Base-by-base conservation (phyloP, 768 basidiomycete genomes). In the Fibroporia radiculosa region DNA sequence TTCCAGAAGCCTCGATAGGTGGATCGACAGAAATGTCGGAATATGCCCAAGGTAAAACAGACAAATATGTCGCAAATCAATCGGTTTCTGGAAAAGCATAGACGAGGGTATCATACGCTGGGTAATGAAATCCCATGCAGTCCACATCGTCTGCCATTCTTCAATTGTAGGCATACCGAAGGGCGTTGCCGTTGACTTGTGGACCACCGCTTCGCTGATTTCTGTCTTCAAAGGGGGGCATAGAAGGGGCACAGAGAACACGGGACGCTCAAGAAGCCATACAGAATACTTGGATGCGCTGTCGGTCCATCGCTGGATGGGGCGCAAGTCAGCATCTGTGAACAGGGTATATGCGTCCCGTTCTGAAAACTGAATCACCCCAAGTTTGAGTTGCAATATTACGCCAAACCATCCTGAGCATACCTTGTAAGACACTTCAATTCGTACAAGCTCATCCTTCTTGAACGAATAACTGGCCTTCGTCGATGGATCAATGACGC, bases 11-110 rank as follows among this genome's bases (percentile, higher is more conserved):
- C 74, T 72, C 2, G 88, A 87, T 38, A 95, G 64, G 57, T 95
- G 85, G 19, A 96, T 96, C 56, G 96, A 93, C 50, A 93, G 63
- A 68, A 95, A 96, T 16, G 88, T 74, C 1, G 91, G 91, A 36
- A 97, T 91, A 60, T 98, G 96, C 0, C 95, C 95, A 11, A 90
- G 58, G 63, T 97, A 97, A 67, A 99, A 99, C n/a, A 98, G 72
- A 57, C 92, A 95, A 45, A 95, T 92, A 62, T 98, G 93, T 24
- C 96, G 75, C 36, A 98, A 68, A 57, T 96, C 83, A 49, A 98
- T 97, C 3, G 95, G 93, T 60, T 89, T 95, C 59, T 87, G 71
- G 60, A 82, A 82, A 20, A 95, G 70, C 84, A 97, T 87, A 22
- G 80, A 75, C 16, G 74, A 67, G 0, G 92, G 84, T 44, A 97